Conservation (phyloP, 352 stramenopile species). For the Pythium rishiriense region DNA sequence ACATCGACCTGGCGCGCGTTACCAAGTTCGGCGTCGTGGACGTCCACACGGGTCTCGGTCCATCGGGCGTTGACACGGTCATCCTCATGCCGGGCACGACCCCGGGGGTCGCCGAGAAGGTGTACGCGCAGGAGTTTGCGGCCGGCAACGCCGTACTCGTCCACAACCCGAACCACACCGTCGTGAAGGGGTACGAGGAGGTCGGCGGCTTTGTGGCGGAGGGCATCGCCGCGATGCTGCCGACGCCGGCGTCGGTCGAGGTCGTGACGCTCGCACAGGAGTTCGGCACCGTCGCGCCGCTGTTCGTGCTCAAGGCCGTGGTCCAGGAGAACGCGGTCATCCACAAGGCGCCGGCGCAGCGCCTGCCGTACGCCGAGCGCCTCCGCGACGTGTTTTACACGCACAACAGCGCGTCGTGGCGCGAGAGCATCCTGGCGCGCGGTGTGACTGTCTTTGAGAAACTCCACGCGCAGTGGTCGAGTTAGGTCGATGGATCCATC, state of each 20-base stretch:
- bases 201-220: slow-evolving; percentile 46
- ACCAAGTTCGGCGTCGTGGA: slow-evolving; percentile 79
- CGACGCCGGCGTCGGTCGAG: slow-evolving; percentile 13
- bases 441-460: slow-evolving; percentile 50
- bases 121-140: slow-evolving; percentile 23
- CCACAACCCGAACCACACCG: slow-evolving; percentile 29
- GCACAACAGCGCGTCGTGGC: slow-evolving; percentile 64
- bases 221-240: slow-evolving; percentile 40
- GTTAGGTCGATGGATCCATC: not conserved
- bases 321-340: slow-evolving; percentile 65
- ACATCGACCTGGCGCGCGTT: slow-evolving; percentile 44
- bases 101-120: slow-evolving; percentile 1
- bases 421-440: slow-evolving; percentile 51
- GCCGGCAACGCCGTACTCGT: slow-evolving; percentile 29
- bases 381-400: slow-evolving; percentile 82
- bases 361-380: slow-evolving; percentile 58
- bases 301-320: slow-evolving; percentile 64
- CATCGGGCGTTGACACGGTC: slow-evolving; percentile 49
- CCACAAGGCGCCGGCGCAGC: slow-evolving; percentile 39
- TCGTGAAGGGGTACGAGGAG: slow-evolving; percentile 57
- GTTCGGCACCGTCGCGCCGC: slow-evolving; percentile 64
- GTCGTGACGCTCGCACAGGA: slow-evolving; percentile 55
- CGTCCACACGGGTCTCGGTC: slow-evolving; percentile 92
- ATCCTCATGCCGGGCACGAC: slow-evolving; percentile 35
- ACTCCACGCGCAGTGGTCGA: slow-evolving; percentile 20